Conservation (phyloP, 2,329 filamentous ascomycete species). For the Cladobotryum protrusum region DNA sequence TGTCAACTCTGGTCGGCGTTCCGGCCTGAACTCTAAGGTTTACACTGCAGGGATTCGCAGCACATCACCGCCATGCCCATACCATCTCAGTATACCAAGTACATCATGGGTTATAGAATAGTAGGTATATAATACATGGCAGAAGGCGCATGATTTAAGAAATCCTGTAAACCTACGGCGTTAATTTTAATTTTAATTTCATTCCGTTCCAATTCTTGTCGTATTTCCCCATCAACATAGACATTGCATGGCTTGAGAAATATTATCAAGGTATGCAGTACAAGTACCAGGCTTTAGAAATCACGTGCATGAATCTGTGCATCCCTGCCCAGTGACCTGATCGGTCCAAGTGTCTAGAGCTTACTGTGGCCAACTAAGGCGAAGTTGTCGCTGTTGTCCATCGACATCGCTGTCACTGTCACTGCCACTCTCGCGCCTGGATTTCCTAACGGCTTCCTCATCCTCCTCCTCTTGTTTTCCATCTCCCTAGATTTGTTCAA, state of each 20-base stretch:
- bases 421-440: background rate
- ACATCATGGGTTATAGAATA: background rate
- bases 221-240: background rate
- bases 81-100: background rate
- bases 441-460: background rate
- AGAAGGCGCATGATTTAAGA: no score
- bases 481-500: constrained; percentile 16
- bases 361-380: background rate
- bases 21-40: background rate
- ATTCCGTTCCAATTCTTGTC: background rate
- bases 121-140: no score
- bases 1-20: background rate
- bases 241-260: no score
- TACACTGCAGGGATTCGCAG: background rate
- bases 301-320: background rate
- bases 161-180: no score
- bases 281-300: background rate
- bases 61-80: no score
- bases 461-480: background rate
- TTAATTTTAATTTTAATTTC: background rate
- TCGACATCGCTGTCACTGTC: background rate
- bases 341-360: background rate
- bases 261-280: background rate
- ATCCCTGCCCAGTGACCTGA: background rate
- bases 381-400: background rate